Conservation (phyloP, 2,329 filamentous ascomycete genomes). For the Penicillium sp. region DNA sequence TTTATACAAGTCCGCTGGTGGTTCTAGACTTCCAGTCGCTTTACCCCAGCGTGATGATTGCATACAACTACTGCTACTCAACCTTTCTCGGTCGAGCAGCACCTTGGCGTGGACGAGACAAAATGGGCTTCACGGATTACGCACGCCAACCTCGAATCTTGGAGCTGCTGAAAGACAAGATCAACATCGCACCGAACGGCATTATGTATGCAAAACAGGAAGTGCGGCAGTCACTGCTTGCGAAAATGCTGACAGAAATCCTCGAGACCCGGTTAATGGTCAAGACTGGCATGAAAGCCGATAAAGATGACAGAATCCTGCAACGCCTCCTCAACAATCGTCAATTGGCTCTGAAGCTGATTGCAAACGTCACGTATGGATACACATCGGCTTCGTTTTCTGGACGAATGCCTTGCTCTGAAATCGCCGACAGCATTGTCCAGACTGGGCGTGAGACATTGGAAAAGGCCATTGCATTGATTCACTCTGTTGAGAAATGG, state of each 20-base stretch:
- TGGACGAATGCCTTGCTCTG: conserved; percentile 93
- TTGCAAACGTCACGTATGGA: conserved; percentile 98
- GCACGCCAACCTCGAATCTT: conserved; percentile 68
- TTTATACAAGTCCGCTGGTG: conserved; percentile 82
- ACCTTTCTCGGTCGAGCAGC: conserved; percentile 84
- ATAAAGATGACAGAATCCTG: conserved; percentile 78
- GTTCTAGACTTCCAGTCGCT: conserved; percentile 95
- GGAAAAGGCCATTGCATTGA: conserved; percentile 85
- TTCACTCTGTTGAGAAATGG: conserved; percentile 83
- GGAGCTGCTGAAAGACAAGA: conserved; percentile 70
- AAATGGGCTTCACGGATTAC: conserved; percentile 92
- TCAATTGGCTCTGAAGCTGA: conserved; percentile 86
- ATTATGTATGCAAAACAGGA: conserved; percentile 89
- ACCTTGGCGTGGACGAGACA: conserved; percentile 83
- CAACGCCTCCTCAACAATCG: conserved; percentile 88
- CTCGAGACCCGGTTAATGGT: conserved; percentile 96
- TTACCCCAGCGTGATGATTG: conserved; percentile 97
- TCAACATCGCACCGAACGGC: conserved; percentile 91
- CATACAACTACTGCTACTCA: conserved; percentile 98
- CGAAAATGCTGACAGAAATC: conserved; percentile 95
- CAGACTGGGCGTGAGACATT: conserved; percentile 92
- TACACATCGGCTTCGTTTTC: conserved; percentile 97
- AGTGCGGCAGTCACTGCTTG: conserved; percentile 81
- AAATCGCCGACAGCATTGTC: conserved; percentile 97
- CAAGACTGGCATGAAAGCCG: conserved; percentile 90